phyloP scores from a whole-genome alignment of 371 early-diverging fungal species.

The Mucor ambiguus region DNA sequence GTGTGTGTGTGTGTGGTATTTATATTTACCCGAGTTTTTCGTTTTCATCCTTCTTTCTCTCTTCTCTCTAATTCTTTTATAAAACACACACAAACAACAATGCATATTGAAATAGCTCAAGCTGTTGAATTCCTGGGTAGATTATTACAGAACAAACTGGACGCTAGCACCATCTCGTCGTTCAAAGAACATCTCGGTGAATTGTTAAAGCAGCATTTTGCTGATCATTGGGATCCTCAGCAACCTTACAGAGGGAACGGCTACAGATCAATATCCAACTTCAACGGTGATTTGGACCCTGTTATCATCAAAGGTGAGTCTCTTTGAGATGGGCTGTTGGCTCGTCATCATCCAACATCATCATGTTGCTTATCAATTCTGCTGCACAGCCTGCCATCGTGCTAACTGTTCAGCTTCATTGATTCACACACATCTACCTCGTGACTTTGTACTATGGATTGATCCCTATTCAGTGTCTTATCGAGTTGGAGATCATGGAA shows the following conservation, averaged over 20 bases:
- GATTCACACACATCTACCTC: constrained; percentile 60
- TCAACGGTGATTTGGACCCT: constrained; percentile 68
- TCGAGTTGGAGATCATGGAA: constrained; percentile 74
- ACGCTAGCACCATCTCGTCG: constrained; percentile 29
- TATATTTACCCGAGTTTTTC: constrained; percentile 8
- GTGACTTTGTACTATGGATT: constrained; percentile 78
- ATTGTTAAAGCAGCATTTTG: constrained; percentile 43
- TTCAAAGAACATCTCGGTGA: constrained; percentile 44
- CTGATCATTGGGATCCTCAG: constrained; percentile 72
- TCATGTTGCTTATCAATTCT: too few species aligned
- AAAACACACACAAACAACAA: constrained; percentile 17
- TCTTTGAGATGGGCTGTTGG: neutral
- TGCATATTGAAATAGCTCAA: constrained; percentile 63
- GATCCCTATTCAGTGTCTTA: constrained; percentile 77
- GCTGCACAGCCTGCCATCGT: constrained; percentile 48
- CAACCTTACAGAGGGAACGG: constrained; percentile 70
- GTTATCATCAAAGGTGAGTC: constrained; percentile 46
- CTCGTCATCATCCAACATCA: neutral
- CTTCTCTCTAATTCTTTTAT: constrained; percentile 2
- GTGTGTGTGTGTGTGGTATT: neutral
- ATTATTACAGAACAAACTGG: constrained; percentile 46
- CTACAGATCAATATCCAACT: constrained; percentile 73
- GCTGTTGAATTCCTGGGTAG: constrained; percentile 57
- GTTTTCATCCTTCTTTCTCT: neutral
- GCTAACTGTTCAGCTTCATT: constrained; percentile 37